phyloP scores from a whole-genome alignment of 176 grass and related monocot genomes.

The Avena sativa region DNA sequence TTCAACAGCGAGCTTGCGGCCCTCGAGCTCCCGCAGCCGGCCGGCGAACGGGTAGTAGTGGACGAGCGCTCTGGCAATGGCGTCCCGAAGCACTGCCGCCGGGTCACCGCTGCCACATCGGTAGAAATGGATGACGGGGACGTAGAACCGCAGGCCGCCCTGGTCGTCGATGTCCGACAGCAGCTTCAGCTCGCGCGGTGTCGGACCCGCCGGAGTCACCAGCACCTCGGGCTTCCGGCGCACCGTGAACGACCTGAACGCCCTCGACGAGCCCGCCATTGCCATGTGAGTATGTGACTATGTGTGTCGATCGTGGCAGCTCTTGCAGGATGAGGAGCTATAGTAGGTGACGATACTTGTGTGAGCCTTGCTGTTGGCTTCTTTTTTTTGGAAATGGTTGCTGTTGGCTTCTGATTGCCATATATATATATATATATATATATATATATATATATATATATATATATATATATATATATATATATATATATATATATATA shows the following conservation, averaged over 20 bases:
- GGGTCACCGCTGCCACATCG: conserved; percentile 34
- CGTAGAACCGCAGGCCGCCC: conserved; percentile 72
- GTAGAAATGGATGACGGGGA: conserved; percentile 84
- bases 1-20: conserved; percentile 77
- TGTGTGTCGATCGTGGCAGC: not conserved
- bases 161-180: conserved; percentile 92
- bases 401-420: too few relatives aligned
- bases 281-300: not conserved
- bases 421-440: too few relatives aligned
- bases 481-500: too few relatives aligned
- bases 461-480: too few relatives aligned
- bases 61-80: conserved; percentile 67
- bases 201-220: conserved; percentile 52
- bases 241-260: conserved; percentile 61
- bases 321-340: too few relatives aligned
- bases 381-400: too few relatives aligned
- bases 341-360: too few relatives aligned
- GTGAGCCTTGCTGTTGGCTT: too few relatives aligned
- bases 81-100: conserved; percentile 56
- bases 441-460: too few relatives aligned
- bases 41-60: conserved; percentile 85
- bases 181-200: conserved; percentile 70
- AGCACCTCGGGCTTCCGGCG: conserved; percentile 53
- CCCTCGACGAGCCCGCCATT: not conserved
- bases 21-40: conserved; percentile 58